Percentiles rank a stretch among this genome's conserved stretches.
phyloP scores from a whole-genome alignment of 2,329 filamentous ascomycete species.

The Cladosporium sp. region DNA sequence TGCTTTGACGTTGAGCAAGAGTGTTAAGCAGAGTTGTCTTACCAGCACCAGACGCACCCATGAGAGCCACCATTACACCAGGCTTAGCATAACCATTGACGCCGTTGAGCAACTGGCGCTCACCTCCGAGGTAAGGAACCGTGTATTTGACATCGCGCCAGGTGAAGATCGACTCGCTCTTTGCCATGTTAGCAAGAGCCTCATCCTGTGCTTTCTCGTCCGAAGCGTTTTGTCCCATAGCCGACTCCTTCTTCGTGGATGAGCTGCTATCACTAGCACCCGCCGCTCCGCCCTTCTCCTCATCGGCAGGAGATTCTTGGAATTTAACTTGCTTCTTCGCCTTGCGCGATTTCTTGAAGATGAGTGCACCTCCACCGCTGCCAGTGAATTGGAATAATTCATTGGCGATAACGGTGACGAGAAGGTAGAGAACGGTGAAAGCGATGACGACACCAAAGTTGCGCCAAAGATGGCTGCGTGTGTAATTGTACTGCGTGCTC shows the following conservation, averaged over 20 bases:
- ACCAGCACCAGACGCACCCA: constrained; percentile 76
- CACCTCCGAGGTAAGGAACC: constrained; percentile 62
- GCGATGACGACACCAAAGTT: constrained; percentile 76
- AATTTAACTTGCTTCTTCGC: constrained; percentile 52
- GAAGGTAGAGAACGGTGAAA: constrained; percentile 68
- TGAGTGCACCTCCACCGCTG: constrained; percentile 60
- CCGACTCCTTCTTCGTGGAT: constrained; percentile 28
- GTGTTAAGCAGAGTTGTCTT: constrained; percentile 82
- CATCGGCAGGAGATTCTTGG: constrained; percentile 41
- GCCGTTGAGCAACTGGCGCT: constrained; percentile 60
- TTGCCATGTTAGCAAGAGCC: constrained; percentile 44
- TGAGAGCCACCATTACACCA: constrained; percentile 72
- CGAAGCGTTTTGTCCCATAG: constrained; percentile 23
- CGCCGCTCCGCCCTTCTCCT: constrained; percentile 53
- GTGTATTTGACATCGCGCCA: constrained; percentile 68
- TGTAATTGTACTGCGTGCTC: constrained; percentile 51
- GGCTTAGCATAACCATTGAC: constrained; percentile 76
- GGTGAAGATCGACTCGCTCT: constrained; percentile 63
- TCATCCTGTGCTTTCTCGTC: constrained; percentile 36
- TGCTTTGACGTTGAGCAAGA: constrained; percentile 65
- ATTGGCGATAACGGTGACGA: constrained; percentile 64
- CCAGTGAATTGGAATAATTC: constrained; percentile 62
- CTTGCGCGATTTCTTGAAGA: constrained; percentile 66
- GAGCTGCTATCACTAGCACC: constrained; percentile 28
- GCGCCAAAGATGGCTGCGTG: constrained; percentile 57